Evolutionary conservation across 1,284 basidiomycete species (phyloP), one percentile per base, ranked within the genome.

Genomic region (Veloporphyrellus conicus): DNA sequence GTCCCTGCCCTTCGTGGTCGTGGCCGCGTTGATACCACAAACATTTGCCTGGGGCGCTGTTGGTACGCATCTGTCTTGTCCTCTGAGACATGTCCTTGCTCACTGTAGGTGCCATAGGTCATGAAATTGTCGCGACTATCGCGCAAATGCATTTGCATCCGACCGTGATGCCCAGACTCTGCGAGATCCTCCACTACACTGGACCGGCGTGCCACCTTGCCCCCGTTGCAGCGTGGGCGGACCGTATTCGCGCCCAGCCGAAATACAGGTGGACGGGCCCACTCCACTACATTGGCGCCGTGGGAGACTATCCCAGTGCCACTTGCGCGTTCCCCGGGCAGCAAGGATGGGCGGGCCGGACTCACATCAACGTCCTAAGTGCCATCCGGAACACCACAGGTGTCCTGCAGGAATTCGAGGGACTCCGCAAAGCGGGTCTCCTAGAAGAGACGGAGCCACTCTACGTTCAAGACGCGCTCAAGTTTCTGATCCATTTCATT

Each of bases 101-200:
- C 2, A 2, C 14, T 14, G 34, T 22, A 18, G 23, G 23, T 11
- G 4, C 18, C 10, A 39, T 12, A 78, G 92, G 93, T 14, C 93
- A 96, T 58, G 87, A 94, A 70, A 87, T 95, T 39, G 81, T 93
- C 1, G 93, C 92, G 2, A 93, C 92, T 6, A 91, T 97, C 48
- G 93, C 93, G 0, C 90, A 96, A 66, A 89, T 93, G 47, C 83
- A 95, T 65, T 76, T 96, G 4, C 81, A 91, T 61, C 89, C 90
- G 0, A 72, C 72, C 3, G 85, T 88, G 2, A 75, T 85, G 45
- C 75, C 81, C 8, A 74, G 75, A 37, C 72, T 96, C 43, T 93
- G 90, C 59, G 66, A 72, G 33, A 76, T 87, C 52, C 82, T 94
- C 54, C 82, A 49, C 67, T 47, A 67, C 65, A 15, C 50, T 54